Conservation (phyloP, 306 rosid genomes). For the Styphnolobium japonicum region DNA sequence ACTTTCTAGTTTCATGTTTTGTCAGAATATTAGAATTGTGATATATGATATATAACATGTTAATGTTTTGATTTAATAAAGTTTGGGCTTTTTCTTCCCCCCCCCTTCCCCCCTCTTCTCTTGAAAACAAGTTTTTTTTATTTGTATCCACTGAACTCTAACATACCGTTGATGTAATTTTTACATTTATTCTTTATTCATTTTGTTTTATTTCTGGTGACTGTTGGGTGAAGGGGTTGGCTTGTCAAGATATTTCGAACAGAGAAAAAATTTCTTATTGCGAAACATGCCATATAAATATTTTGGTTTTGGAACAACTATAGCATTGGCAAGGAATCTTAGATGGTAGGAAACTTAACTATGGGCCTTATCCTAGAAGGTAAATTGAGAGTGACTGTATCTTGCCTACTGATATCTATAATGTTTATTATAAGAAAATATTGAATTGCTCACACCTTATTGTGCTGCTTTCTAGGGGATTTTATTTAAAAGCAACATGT, state of each 20-base stretch:
- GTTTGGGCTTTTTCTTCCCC: not conserved
- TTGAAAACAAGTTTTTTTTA: too few relatives aligned
- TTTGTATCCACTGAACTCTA: not conserved
- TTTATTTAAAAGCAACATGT: not conserved
- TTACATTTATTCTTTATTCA: too few relatives aligned
- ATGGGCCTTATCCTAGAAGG: not conserved
- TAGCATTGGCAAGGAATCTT: not conserved
- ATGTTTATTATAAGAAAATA: not conserved
- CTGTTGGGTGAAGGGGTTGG: too few relatives aligned
- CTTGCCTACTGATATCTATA: slow-evolving; percentile 4
- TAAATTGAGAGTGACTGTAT: not conserved
- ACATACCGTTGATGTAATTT: not conserved
- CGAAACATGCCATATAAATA: not conserved
- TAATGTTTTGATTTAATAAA: not conserved
- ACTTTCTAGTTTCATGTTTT: not conserved
- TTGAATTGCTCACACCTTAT: not conserved
- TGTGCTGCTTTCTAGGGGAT: not conserved
- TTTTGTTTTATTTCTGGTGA: not conserved
- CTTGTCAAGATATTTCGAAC: too few relatives aligned
- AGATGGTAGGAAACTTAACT: not conserved
- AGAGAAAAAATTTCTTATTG: too few relatives aligned
- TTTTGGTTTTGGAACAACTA: slow-evolving; percentile 8
- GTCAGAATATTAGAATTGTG: not conserved
- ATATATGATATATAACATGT: not conserved
- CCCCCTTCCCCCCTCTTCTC: too few relatives aligned